Evolutionary conservation across 1,284 basidiomycete species (phyloP).

Genomic region (Pyrrhoderma noxium): DNA sequence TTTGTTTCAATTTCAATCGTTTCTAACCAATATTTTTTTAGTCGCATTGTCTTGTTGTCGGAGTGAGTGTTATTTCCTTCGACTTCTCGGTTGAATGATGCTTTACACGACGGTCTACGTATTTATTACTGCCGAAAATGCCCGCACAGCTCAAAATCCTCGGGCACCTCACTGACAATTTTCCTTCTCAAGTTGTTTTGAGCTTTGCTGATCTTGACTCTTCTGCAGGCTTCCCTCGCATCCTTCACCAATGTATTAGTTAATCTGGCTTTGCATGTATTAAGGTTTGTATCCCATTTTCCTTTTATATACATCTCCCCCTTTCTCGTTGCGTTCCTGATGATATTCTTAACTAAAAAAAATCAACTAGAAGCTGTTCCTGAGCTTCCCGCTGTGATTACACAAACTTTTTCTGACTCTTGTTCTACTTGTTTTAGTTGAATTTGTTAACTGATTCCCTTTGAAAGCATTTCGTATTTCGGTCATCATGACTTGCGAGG

Average conservation of each 20-base stretch:
- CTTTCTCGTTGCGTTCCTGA: constrained; percentile 25
- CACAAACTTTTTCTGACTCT: constrained; percentile 21
- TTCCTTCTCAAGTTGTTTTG: no score
- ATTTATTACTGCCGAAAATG: constrained; percentile 69
- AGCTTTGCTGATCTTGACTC: not conserved
- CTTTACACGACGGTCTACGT: constrained; percentile 87
- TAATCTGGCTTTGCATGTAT: not conserved
- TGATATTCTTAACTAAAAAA: constrained; percentile 34
- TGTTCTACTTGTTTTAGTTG: no score
- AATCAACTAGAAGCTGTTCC: constrained; percentile 84
- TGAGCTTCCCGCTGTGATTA: constrained; percentile 56
- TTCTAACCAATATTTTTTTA: no score
- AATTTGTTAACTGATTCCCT: no score
- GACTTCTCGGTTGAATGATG: constrained; percentile 35
- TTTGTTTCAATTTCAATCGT: not conserved
- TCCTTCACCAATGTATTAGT: not conserved
- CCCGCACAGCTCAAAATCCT: constrained; percentile 78
- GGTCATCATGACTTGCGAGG: no score
- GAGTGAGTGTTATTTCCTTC: not conserved
- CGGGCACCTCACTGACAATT: constrained; percentile 53
- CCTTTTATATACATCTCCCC: no score
- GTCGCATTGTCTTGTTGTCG: no score
- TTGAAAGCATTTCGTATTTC: no score
- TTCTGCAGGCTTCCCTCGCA: not conserved
- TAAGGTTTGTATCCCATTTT: not conserved